Conservation (phyloP, 2,329 filamentous ascomycete species). For the Exophiala spinifera region DNA sequence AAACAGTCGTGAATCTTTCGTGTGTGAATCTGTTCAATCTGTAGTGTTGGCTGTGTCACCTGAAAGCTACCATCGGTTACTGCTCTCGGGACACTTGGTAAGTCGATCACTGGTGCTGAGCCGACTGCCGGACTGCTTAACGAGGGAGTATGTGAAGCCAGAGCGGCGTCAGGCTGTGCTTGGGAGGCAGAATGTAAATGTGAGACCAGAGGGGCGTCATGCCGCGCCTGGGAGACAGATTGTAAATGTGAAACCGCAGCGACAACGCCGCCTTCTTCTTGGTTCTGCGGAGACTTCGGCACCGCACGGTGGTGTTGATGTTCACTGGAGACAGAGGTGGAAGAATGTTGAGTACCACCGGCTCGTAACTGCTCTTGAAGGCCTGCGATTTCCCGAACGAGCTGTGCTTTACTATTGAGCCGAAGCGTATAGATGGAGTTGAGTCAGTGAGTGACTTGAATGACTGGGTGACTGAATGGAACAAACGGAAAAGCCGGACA, state of each 20-base stretch:
- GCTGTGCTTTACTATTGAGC: conserved; percentile 9
- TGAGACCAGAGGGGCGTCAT: background rate
- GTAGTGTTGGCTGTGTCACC: background rate
- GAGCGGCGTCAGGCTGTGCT: no score
- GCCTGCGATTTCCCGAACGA: conserved; percentile 11
- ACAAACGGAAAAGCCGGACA: no score
- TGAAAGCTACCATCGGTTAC: conserved; percentile 1
- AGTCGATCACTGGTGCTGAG: background rate
- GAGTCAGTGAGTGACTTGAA: no score
- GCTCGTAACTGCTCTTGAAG: conserved; percentile 7
- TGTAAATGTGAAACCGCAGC: no score
- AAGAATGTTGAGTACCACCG: background rate
- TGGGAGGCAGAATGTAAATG: no score
- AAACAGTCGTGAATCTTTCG: no score
- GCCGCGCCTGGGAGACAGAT: no score
- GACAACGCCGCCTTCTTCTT: background rate
- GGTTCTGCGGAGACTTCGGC: background rate
- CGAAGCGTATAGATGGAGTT: no score
- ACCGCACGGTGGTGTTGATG: background rate
- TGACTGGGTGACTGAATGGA: no score
- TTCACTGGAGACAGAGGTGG: background rate
- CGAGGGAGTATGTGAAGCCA: background rate
- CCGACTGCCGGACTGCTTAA: background rate
- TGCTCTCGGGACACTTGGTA: background rate
- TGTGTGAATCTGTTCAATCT: conserved; percentile 3